Conservation (phyloP, 2,329 filamentous ascomycete species). For the Thelonectria blattea region DNA sequence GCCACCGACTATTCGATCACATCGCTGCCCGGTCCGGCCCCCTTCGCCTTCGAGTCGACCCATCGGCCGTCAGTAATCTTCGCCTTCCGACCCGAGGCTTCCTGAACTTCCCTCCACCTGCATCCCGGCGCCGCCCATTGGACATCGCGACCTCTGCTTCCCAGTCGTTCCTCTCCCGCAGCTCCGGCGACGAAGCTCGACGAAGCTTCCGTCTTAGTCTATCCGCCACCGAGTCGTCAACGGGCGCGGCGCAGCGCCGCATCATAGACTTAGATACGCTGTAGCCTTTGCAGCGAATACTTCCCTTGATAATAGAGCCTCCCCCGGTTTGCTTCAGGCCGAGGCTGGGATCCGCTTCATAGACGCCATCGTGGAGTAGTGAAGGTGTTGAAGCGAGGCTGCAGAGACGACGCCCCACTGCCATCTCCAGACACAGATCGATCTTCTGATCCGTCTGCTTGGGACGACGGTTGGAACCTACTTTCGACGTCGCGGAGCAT, state of each 20-base stretch:
- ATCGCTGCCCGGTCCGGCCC: slow-evolving; percentile 3
- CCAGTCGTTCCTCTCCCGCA: not conserved
- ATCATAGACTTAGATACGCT: slow-evolving; percentile 5
- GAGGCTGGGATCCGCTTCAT: slow-evolving; percentile 6
- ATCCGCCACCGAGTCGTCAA: slow-evolving; percentile 17
- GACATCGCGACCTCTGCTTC: not conserved
- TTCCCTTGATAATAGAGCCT: not conserved
- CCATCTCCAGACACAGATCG: slow-evolving; percentile 2
- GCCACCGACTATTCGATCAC: slow-evolving; percentile 2
- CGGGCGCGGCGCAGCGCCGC: slow-evolving; percentile 9
- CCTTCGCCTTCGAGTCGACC: slow-evolving; percentile 15
- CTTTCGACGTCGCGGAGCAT: slow-evolving; percentile 1
- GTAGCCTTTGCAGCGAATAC: slow-evolving; percentile 6
- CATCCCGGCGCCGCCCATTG: not conserved
- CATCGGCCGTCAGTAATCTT: slow-evolving; percentile 10
- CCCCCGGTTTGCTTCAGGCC: not conserved
- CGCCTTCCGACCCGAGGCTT: slow-evolving; percentile 3
- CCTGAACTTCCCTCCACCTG: not conserved
- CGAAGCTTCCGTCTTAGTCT: slow-evolving; percentile 11
- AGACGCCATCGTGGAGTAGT: not conserved
- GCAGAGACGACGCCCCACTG: slow-evolving; percentile 5
- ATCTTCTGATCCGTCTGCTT: slow-evolving; percentile 6
- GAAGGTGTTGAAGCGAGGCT: slow-evolving; percentile 7
- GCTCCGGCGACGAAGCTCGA: not conserved
- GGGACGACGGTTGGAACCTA: not conserved